Evolutionary conservation across 306 rosid species (phyloP), one percentile per base, ranked within the genome.

Genomic region (Medicago lupulina): DNA sequence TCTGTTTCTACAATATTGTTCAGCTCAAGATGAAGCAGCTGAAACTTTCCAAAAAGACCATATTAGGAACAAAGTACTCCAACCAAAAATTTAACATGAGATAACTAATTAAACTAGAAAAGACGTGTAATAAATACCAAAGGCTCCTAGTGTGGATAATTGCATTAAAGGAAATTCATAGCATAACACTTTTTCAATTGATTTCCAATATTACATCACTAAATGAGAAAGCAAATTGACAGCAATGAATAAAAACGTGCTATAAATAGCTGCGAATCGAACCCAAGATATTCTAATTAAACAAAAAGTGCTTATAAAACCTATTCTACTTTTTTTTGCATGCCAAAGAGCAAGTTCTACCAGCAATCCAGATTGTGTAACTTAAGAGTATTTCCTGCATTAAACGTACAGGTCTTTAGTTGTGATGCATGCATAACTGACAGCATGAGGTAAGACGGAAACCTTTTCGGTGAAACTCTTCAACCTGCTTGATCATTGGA

Each of bases 391-490:
- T n/a, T n/a, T n/a, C n/a, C n/a, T n/a, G n/a, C n/a, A n/a, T n/a
- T n/a, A n/a, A n/a, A n/a, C n/a, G n/a, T n/a, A n/a, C n/a, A n/a
- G n/a, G n/a, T 47, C 73, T 65, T 71, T 11, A 43, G 70, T 73
- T 60, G 71, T 21, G 71, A 81, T 68, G 83, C 87, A 63, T 67
- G 62, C 85, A 59, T 63, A 66, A 74, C 57, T 40, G 14, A 46
- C 8, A 78, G 9, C 46, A n/a, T 66, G 83, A 69, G 61, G 80
- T 53, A 25, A 70, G 82, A 79, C 67, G 74, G 76, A 80, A 66
- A 17, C 72, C 31, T 31, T 25, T 28, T 67, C 64, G 23, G 16
- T 55, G 61, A 47, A 63, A 81, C 12, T 40, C 57, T 8, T 15
- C 76, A 51, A 18, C 65, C 78, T 47, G 60, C 79, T 44, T 44